These are phyloP conservation scores for Lojkania enalia DNA, from an alignment of 2,329 filamentous ascomycete species.

Conservation along the genomic window DNA sequence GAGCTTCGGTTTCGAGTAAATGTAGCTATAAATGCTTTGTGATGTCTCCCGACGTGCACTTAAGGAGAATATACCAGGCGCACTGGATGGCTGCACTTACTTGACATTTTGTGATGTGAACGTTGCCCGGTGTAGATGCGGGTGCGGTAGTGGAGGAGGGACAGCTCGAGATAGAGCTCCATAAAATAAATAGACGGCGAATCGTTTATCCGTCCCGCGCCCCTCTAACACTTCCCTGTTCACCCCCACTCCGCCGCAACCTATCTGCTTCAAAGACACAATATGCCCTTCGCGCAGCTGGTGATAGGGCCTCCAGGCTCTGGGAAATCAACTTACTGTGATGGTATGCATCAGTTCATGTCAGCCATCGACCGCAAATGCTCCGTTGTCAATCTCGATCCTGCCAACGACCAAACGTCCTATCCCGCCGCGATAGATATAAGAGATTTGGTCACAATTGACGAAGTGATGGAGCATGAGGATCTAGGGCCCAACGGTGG, in stretches of 20 bases:
- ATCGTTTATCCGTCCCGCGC: conserved; percentile 11
- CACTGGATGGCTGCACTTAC: too few relatives aligned
- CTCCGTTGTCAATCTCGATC: conserved; percentile 94
- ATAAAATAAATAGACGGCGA: conserved; percentile 17
- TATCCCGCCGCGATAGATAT: conserved; percentile 93
- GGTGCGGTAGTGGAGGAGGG: not conserved
- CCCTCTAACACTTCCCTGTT: conserved; percentile 11
- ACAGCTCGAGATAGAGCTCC: not conserved
- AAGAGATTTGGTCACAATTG: conserved; percentile 81
- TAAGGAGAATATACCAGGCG: too few relatives aligned
- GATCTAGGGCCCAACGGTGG: conserved; percentile 89
- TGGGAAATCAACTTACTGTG: conserved; percentile 97
- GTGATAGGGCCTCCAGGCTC: conserved; percentile 92
- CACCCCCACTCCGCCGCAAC: conserved; percentile 9
- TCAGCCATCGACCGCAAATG: conserved; percentile 92
- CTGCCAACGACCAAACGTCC: conserved; percentile 88
- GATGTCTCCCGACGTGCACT: too few relatives aligned
- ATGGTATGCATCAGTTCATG: conserved; percentile 99
- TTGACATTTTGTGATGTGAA: conserved; percentile 1
- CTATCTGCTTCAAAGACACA: conserved; percentile 11
- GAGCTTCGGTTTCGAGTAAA: too few relatives aligned
- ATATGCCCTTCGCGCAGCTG: conserved; percentile 70
- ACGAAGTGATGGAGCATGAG: conserved; percentile 93
- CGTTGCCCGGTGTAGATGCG: not conserved
- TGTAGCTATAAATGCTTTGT: too few relatives aligned